These are phyloP conservation scores for Erysimum cheiri DNA, from an alignment of 441 rosid species.

Conservation along the genomic window DNA sequence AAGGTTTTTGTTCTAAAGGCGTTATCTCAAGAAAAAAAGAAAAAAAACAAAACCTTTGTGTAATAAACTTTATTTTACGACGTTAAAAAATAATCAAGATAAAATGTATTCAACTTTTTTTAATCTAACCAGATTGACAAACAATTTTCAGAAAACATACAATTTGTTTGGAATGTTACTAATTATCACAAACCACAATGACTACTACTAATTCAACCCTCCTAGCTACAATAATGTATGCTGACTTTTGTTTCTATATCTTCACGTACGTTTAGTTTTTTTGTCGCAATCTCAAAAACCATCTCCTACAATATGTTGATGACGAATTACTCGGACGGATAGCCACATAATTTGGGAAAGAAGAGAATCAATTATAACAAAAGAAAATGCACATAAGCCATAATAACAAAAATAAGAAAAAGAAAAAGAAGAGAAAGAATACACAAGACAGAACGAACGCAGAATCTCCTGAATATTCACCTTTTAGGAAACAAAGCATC, in stretches of 20 bases:
- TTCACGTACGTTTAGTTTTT: not conserved
- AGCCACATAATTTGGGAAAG: not conserved
- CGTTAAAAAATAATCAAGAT: not conserved
- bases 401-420: slow-evolving; percentile 17
- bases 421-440: slow-evolving; percentile 8
- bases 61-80: too few species aligned
- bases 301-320: not conserved
- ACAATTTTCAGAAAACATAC: not conserved
- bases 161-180: not conserved
- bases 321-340: not conserved
- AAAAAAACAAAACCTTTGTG: not conserved
- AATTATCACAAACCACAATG: not conserved
- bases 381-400: slow-evolving; percentile 27
- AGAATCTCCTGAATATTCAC: slow-evolving; percentile 46
- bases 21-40: not conserved
- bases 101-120: not conserved
- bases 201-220: not conserved
- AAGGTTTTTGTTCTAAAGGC: not conserved
- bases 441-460: slow-evolving; percentile 26
- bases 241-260: not conserved
- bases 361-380: not conserved
- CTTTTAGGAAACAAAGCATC: slow-evolving; percentile 41
- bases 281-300: not conserved
- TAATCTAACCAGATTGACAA: not conserved
- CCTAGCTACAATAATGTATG: not conserved